Evolutionary conservation across 495 filamentous ascomycete genomes (phyloP).

Genomic region (Opeltia flavorubescens): DNA sequence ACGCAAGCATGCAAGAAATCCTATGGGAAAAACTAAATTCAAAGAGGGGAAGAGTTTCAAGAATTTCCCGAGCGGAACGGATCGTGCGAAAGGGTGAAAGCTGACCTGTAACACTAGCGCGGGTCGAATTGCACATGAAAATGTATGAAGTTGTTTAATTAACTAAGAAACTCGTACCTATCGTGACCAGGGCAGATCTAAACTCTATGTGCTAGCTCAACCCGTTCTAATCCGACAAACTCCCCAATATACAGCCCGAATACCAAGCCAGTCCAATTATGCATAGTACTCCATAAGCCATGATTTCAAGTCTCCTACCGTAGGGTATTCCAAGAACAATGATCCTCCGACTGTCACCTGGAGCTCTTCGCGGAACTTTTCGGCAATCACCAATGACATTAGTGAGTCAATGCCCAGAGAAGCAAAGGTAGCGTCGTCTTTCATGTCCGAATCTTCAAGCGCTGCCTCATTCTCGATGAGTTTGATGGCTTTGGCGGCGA

Average conservation of each 20-base stretch:
- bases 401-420: slow-evolving; percentile 40
- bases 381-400: slow-evolving; percentile 36
- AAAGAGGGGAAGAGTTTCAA: not conserved
- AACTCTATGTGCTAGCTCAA: slow-evolving; percentile 23
- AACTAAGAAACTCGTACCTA: slow-evolving; percentile 3
- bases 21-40: not conserved
- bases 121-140: too few species aligned
- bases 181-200: not conserved
- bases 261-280: slow-evolving; percentile 13
- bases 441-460: slow-evolving; percentile 48
- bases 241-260: not conserved
- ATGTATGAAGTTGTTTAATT: slow-evolving; percentile 47
- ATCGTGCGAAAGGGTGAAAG: too few species aligned
- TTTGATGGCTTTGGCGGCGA: slow-evolving; percentile 11
- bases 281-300: slow-evolving; percentile 1
- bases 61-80: too few species aligned
- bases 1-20: not conserved
- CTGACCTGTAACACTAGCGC: too few species aligned
- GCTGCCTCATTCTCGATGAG: slow-evolving; percentile 40
- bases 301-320: slow-evolving; percentile 19
- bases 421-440: slow-evolving; percentile 26
- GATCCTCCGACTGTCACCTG: slow-evolving; percentile 9
- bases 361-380: slow-evolving; percentile 39
- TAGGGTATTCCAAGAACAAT: slow-evolving; percentile 15
- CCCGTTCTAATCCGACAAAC: slow-evolving; percentile 8